A percentile compares a stretch with the other conserved stretches of the same genome.
Conservation (phyloP, 345 rosid species). For the Kandelia obovata region DNA sequence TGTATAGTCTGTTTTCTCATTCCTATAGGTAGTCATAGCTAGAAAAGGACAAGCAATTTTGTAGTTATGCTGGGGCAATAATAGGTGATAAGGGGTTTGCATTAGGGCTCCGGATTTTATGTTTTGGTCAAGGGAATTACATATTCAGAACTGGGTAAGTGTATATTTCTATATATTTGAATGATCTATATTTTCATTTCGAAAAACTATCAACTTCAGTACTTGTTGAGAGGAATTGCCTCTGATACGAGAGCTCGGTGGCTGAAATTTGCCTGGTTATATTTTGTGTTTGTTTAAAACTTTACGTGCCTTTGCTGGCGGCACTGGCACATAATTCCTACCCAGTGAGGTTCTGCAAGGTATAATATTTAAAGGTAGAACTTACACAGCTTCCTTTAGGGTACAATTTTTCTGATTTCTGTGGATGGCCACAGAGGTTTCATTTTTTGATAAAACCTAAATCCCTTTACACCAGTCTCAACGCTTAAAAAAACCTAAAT, state of each 20-base stretch:
- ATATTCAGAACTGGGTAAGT: slow-evolving; percentile 31
- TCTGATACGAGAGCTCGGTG: background rate
- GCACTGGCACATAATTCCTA: too few relatives aligned
- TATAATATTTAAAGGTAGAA: too few relatives aligned
- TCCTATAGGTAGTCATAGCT: slow-evolving; percentile 37
- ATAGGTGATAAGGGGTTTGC: slow-evolving; percentile 34
- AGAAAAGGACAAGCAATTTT: slow-evolving; percentile 52
- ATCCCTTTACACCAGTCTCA: too few relatives aligned
- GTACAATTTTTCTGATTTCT: too few relatives aligned
- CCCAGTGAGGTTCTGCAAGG: too few relatives aligned
- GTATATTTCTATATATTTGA: slow-evolving; percentile 41
- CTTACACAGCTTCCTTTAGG: too few relatives aligned
- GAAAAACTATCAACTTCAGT: background rate
- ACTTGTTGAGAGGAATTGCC: background rate
- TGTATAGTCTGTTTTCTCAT: slow-evolving; percentile 47
- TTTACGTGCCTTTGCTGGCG: too few relatives aligned
- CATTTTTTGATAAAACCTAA: too few relatives aligned
- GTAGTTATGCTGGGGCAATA: slow-evolving; percentile 44
- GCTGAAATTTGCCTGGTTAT: too few relatives aligned
- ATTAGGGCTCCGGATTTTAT: slow-evolving; percentile 25
- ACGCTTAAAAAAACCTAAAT: too few relatives aligned
- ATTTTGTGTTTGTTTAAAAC: too few relatives aligned
- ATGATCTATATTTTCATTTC: slow-evolving; percentile 10
- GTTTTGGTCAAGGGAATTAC: slow-evolving; percentile 34
- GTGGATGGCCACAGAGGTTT: too few relatives aligned